Evolutionary conservation across 768 basidiomycete genomes (phyloP), one percentile per base, ranked within the genome.

Genomic region (Cantharellus anzutake): DNA sequence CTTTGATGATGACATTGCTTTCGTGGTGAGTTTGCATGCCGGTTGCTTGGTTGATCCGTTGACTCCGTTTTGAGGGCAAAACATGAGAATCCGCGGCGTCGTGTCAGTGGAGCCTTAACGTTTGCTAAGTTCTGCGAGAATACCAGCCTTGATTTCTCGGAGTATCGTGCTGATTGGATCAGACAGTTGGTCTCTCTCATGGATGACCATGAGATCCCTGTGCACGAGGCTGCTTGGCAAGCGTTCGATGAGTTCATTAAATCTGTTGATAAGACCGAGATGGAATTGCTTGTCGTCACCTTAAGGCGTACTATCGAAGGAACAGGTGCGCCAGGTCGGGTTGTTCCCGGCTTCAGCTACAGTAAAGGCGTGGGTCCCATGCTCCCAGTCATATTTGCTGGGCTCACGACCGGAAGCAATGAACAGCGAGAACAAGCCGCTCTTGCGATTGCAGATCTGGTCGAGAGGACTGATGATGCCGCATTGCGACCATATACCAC

Each of bases 401-500:
- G 94, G 65, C 83, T 98, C 41, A 90, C 92, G 0, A 86, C 84
- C 2, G 94, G 94, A 41, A 97, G 80, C 69, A 93, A 93, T 70
- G 93, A 97, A 61, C 90, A 91, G 66, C 77, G 88, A 65, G 96
- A 98, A 70, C 85, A 94, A 64, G 93, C 94, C 0, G 91, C 94
- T 0, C 90, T 90, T 65, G 92, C 89, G 38, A 93, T 98, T 61
- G 86, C 89, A n/a, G 94, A 97, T 65, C 79, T 99, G 42, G 89
- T 97, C 41, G 84, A 92, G 68, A 78, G 81, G 38, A 96, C 93
- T 0, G 79, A 84, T n/a, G 80, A 83, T 66, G 71, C 70, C 16
- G 82, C 91, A 0, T 86, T 98, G 78, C 96, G 94, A 70, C 86
- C 92, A 0, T 97, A 86, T 71, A 91, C 94, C 62, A 91, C 96